Conservation (phyloP, 2,329 filamentous ascomycete species). For the Akanthomyces muscarius region DNA sequence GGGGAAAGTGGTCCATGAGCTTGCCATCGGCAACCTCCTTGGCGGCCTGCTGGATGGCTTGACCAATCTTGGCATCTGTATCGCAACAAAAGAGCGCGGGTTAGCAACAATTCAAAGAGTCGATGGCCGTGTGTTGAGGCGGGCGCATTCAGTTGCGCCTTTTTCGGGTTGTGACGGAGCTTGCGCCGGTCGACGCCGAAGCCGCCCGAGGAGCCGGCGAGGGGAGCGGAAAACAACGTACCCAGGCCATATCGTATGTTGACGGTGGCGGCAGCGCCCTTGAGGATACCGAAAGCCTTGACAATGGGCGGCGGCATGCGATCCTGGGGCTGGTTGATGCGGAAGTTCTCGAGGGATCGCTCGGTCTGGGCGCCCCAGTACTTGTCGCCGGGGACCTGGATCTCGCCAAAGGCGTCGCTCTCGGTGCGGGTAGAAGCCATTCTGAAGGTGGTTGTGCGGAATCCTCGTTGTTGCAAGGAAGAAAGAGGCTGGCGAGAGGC, state of each 20-base stretch:
- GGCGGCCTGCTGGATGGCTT: conserved; percentile 92
- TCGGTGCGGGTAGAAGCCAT: conserved; percentile 70
- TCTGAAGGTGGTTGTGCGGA: conserved; percentile 29
- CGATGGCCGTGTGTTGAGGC: conserved; percentile 14
- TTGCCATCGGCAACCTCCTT: conserved; percentile 90
- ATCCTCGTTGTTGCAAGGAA: conserved; percentile 12
- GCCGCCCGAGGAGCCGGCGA: not conserved
- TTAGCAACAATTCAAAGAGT: conserved; percentile 40
- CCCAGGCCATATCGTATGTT: conserved; percentile 90
- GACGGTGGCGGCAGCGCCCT: conserved; percentile 91
- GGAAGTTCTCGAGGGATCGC: conserved; percentile 94
- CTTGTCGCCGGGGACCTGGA: conserved; percentile 85
- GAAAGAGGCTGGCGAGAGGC: not conserved
- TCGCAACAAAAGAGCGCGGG: not conserved
- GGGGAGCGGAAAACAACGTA: conserved; percentile 34
- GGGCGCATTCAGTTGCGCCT: not conserved
- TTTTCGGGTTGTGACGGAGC: conserved; percentile 4
- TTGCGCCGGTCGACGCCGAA: not conserved
- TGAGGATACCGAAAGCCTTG: conserved; percentile 92
- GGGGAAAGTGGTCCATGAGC: conserved; percentile 94
- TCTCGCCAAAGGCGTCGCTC: conserved; percentile 95
- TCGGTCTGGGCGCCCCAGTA: conserved; percentile 99
- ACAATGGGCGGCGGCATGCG: conserved; percentile 94
- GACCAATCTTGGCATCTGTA: conserved; percentile 71
- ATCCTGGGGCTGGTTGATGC: conserved; percentile 98